These are phyloP conservation scores for Eucalyptus pauciflora DNA, from an alignment of 345 rosid genomes.

Conservation along the genomic window DNA sequence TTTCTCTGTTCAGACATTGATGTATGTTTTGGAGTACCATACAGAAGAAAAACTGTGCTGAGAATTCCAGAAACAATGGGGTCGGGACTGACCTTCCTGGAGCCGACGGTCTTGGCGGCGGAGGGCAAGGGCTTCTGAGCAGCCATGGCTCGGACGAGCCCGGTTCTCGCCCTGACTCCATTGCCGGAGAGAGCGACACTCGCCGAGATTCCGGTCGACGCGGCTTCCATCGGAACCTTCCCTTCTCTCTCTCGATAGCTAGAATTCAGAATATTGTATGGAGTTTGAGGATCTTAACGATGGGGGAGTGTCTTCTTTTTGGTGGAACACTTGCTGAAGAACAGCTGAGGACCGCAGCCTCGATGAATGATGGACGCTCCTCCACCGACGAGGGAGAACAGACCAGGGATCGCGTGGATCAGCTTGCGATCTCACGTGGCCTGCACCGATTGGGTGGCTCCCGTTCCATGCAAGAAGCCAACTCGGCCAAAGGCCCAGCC, in stretches of 20 bases:
- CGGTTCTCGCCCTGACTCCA: neutral
- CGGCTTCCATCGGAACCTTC: neutral
- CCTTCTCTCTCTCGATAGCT: neutral
- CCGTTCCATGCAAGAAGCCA: neutral
- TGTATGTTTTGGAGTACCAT: neutral
- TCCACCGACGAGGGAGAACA: neutral
- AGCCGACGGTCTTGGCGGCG: conserved; percentile 31
- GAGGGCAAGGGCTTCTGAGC: conserved; percentile 57
- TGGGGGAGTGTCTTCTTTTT: neutral
- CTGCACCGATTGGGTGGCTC: neutral
- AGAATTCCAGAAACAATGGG: neutral
- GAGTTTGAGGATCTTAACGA: neutral
- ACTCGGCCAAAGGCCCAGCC: neutral
- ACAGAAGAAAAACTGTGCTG: neutral
- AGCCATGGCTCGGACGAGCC: conserved; percentile 48
- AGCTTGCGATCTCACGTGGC: neutral
- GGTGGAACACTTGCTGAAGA: neutral
- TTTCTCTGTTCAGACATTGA: neutral
- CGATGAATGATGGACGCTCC: neutral
- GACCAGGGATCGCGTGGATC: neutral
- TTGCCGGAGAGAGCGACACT: neutral
- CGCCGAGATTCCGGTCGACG: neutral
- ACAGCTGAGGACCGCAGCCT: neutral
- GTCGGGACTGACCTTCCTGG: conserved; percentile 34
- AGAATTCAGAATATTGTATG: neutral